Evolutionary conservation across 1,139 yeast species (phyloP).

Genomic region (Hansenula lynferdii): DNA sequence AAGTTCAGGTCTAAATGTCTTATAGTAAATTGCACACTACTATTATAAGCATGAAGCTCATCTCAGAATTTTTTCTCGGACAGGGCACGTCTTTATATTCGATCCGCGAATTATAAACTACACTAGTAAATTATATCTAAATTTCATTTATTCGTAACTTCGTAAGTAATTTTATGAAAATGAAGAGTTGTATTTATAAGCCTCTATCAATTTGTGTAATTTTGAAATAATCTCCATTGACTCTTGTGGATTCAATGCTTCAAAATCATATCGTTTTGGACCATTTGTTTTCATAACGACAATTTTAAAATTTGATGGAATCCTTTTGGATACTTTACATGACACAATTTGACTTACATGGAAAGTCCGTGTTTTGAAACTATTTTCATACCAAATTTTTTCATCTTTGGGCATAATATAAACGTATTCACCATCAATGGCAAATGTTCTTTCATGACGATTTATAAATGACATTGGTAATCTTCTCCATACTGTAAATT

Average conservation of each 20-base stretch:
- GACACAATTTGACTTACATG: constrained; percentile 76
- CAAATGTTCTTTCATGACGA: constrained; percentile 77
- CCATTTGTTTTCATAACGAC: constrained; percentile 65
- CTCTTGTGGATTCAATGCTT: constrained; percentile 58
- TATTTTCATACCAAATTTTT: constrained; percentile 60
- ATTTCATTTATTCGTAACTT: background rate
- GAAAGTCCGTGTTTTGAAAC: constrained; percentile 80
- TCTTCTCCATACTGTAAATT: constrained; percentile 82
- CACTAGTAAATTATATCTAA: too few species aligned
- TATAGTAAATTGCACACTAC: too few species aligned
- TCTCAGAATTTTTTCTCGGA: constrained; percentile 1
- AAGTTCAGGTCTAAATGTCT: too few species aligned
- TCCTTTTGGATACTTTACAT: constrained; percentile 73
- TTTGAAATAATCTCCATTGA: constrained; percentile 74
- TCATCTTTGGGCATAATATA: constrained; percentile 83
- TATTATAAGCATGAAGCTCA: too few species aligned
- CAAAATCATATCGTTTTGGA: constrained; percentile 81
- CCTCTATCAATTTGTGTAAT: constrained; percentile 47
- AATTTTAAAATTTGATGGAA: constrained; percentile 77
- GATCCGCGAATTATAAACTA: too few species aligned
- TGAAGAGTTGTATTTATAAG: constrained; percentile 33
- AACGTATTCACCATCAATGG: constrained; percentile 90
- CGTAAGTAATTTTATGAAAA: background rate
- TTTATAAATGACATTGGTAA: constrained; percentile 80
- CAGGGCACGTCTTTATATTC: too few species aligned